Evolutionary conservation across 2,329 filamentous ascomycete genomes (phyloP), one percentile per base, ranked within the genome.

Genomic region (Madurella mycetomatis): DNA sequence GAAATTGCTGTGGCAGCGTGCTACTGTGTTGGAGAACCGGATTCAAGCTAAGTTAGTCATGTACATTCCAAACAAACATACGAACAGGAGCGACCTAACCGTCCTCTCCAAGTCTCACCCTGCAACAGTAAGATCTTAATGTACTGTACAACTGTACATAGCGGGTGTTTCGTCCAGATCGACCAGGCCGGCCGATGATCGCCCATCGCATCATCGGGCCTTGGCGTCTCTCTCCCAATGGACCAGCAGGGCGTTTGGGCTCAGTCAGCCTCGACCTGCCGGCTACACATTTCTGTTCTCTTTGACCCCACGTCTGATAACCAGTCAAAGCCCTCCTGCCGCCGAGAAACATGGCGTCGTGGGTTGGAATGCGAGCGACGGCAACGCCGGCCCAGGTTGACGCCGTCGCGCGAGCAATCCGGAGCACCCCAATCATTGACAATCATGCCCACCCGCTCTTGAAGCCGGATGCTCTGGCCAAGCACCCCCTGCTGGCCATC

Each of bases 381-480:
- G 62, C 59, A 13, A 66, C 64, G 18, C 58, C 60, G 54, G 54
- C 63, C 5, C 65, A 70, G 55, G 53, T 70, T 2, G 62, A 64
- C 41, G 61, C 67, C 52, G 63, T 74, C 8, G 64, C 63, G 32
- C 65, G 64, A 16, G 74, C 73, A 49, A 80, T 85, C 53, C 68
- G 73, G 30, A 72, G 65, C 17, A 82, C 78, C 18, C 86, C 86
- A 2, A 82, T 89, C 62, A 84, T 90, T 67, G 87, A 90, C 70
- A 83, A 88, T 62, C 86, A 90, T 65, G 85, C 84, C 2, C 86
- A 89, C 60, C 86, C 86, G 30, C 75, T 90, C 1, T 77, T 90
- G 9, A 79, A 79, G 39, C 72, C 73, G 7, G 70, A 74, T 17
- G 69, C 75, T 11, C 67, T 79, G 30, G 68, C 70, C 54, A 74